Percentiles rank a stretch among this genome's conserved stretches.
phyloP scores from a whole-genome alignment of 108 stramenopile genomes.

The Cyclotella kingstonii region DNA sequence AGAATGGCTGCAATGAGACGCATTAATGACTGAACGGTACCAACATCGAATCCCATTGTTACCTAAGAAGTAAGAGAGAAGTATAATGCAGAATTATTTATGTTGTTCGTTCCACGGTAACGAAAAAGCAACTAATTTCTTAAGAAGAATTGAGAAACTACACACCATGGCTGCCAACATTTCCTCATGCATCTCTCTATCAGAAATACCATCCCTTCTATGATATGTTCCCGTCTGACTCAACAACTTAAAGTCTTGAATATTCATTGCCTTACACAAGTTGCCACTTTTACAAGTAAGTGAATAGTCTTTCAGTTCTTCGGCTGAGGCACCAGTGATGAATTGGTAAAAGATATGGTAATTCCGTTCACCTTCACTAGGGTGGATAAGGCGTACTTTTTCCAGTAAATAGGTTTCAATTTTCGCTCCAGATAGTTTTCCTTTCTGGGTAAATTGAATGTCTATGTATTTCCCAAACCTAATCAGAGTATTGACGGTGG shows the following conservation, averaged over 20 bases:
- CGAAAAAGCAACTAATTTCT: neutral
- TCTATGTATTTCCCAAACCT: slow-evolving; percentile 83
- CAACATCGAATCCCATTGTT: slow-evolving; percentile 71
- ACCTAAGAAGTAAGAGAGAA: slow-evolving; percentile 19
- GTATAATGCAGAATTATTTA: too few species aligned
- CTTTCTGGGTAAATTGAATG: slow-evolving; percentile 72
- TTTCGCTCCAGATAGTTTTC: slow-evolving; percentile 78
- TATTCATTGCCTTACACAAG: slow-evolving; percentile 42
- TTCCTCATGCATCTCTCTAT: slow-evolving; percentile 75
- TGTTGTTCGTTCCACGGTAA: too few species aligned
- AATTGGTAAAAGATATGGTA: slow-evolving; percentile 94
- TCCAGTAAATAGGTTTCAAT: slow-evolving; percentile 96
- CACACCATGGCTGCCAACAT: slow-evolving; percentile 87
- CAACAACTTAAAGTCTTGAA: slow-evolving; percentile 63
- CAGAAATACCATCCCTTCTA: slow-evolving; percentile 82
- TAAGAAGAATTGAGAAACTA: too few species aligned
- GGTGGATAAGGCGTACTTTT: slow-evolving; percentile 88
- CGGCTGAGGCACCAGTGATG: slow-evolving; percentile 53
- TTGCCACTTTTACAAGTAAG: slow-evolving; percentile 51
- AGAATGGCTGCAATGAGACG: slow-evolving; percentile 68
- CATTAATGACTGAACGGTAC: slow-evolving; percentile 71
- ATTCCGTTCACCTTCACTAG: slow-evolving; percentile 72
- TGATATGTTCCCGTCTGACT: slow-evolving; percentile 71
- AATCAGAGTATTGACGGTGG: too few species aligned
- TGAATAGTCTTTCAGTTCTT: too few species aligned